Base-by-base conservation (phyloP, 805 yeast genomes). In the Schwanniomyces vanrijiae region DNA sequence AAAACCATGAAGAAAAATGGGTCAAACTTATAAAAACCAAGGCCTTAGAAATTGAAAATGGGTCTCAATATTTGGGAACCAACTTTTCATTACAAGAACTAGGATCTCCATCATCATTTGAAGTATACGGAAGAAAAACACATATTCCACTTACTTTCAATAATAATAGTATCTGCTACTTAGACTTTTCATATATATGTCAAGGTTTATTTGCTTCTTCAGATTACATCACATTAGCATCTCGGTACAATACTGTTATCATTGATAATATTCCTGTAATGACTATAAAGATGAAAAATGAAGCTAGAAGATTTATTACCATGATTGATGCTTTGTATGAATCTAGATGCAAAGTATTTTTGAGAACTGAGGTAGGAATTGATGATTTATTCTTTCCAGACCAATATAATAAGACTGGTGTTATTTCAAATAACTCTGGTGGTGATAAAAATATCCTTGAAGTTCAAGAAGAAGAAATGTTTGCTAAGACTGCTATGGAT, bases 391-490 rank as follows among this genome's bases (percentile, higher is more conserved):
- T 85, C 63, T 86, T 86, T 64, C 88, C 90, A 0, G 86, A 67
- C 47, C 60, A 55, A 13, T 40, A 48, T 2, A 49, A 49, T 10
- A 48, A 53, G 14, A 51, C 52, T 3, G 47, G 42, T 16, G 44
- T 49, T 4, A 46, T 53, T 25, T 45, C 49, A 35, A 47, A 53
- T 19, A 40, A 54, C 41, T 47, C 48, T 11, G 60, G 58, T 3
- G 58, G 46, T 8, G 62, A 61, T 20, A 56, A 56, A 5, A 69
- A 72, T 49, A 61, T 74, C 43, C 58, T 77, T 21, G 66, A 68
- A 46, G 82, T 80, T 6, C 84, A 80, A 54, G 83, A 82, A 45
- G 84, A 82, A 55, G 91, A 86, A 56, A 83, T 83, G 88, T 84
- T 69, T 58, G 78, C 88, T 4, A 78, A 77, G 49, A 84, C 89